A percentile compares a stretch with the other conserved stretches of the same genome.
Conservation (phyloP, 108 stramenopile species). For the Nitzschia sp. region DNA sequence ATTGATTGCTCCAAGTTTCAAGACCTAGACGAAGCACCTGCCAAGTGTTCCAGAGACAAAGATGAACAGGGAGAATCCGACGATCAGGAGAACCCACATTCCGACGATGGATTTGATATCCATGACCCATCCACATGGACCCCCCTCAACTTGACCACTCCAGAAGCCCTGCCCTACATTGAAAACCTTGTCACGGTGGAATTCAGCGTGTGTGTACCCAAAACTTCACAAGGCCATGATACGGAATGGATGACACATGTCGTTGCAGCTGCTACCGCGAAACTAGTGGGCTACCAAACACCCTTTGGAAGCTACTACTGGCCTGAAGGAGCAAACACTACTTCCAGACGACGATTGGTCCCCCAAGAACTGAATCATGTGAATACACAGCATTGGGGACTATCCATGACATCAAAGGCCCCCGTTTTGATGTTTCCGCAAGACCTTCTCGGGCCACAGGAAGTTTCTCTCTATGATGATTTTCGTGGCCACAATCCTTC, state of each 20-base stretch:
- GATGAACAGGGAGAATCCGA: no score
- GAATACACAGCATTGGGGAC: no score
- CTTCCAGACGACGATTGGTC: no score
- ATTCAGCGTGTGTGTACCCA: background rate
- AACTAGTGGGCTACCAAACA: background rate
- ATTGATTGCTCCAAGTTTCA: slow-evolving; percentile 1
- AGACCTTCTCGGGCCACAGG: no score
- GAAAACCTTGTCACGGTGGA: background rate
- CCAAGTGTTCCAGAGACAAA: background rate
- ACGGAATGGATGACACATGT: background rate
- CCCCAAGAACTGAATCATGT: no score
- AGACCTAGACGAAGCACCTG: background rate
- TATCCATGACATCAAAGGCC: no score
- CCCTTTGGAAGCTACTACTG: background rate
- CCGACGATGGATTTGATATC: background rate
- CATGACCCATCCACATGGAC: no score
- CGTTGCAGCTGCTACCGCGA: background rate
- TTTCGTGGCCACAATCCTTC: no score
- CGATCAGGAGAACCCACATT: no score
- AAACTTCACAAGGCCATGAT: background rate
- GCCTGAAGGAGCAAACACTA: background rate
- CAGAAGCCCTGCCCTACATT: background rate
- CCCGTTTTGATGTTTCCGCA: no score
- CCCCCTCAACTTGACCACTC: background rate
- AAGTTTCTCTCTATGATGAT: no score